Conservation (phyloP, 2,329 filamentous ascomycete species). For the Pseudocercospora ulei region DNA sequence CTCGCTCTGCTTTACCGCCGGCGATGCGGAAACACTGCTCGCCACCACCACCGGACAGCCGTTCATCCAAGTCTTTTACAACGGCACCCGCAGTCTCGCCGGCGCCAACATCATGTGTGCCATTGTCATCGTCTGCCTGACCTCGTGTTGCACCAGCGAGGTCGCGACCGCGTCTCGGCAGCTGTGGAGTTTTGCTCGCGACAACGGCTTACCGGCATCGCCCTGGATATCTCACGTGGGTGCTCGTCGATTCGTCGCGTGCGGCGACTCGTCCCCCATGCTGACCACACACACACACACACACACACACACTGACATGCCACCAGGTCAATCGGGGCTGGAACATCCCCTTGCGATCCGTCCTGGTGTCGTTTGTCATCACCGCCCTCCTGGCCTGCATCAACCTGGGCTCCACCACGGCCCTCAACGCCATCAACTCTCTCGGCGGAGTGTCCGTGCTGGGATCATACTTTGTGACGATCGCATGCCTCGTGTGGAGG, state of each 20-base stretch:
- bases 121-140: conserved; percentile 24
- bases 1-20: conserved; percentile 33
- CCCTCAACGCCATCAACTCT: conserved; percentile 36
- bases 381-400: conserved; percentile 22
- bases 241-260: neutral
- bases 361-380: conserved; percentile 15
- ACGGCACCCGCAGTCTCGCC: conserved; percentile 22
- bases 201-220: conserved; percentile 30
- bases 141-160: conserved; percentile 22
- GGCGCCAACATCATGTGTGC: conserved; percentile 24
- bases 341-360: conserved; percentile 25
- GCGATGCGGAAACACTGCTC: conserved; percentile 19
- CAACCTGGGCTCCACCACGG: conserved; percentile 35
- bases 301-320: conserved; percentile 1
- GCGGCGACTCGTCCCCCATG: neutral
- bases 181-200: conserved; percentile 35
- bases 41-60: conserved; percentile 25
- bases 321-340: conserved; percentile 2
- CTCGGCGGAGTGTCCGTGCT: conserved; percentile 32
- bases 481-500: conserved; percentile 23
- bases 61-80: conserved; percentile 26
- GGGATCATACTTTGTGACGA: conserved; percentile 20
- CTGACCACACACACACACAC: conserved; percentile 2
- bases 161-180: conserved; percentile 25
- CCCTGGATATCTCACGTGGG: conserved; percentile 7